These are phyloP conservation scores for Haplographium delicatum DNA, from an alignment of 495 filamentous ascomycete genomes.

Conservation along the genomic window DNA sequence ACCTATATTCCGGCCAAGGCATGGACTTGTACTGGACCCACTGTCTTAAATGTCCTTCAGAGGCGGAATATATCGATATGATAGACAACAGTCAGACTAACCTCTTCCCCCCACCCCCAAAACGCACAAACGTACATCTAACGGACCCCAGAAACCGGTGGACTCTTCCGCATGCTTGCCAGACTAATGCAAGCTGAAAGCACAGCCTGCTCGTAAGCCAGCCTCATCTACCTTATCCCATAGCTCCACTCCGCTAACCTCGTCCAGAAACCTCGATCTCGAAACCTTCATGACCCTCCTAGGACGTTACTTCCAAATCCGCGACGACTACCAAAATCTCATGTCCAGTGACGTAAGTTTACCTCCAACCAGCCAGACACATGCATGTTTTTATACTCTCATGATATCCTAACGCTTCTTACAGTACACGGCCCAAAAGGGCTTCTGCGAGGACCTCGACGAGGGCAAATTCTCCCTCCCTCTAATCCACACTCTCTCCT, in stretches of 20 bases:
- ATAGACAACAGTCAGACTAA: slow-evolving; percentile 20
- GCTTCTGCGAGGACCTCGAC: slow-evolving; percentile 35
- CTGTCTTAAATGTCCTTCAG: slow-evolving; percentile 24
- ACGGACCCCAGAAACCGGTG: slow-evolving; percentile 29
- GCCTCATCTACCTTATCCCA: too few species aligned
- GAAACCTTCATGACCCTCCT: slow-evolving; percentile 21
- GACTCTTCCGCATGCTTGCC: slow-evolving; percentile 31
- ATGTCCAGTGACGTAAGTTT: neutral
- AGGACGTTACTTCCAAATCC: slow-evolving; percentile 32
- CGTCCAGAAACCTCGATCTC: slow-evolving; percentile 13
- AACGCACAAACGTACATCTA: neutral
- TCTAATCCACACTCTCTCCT: slow-evolving; percentile 30
- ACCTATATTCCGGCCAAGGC: slow-evolving; percentile 33
- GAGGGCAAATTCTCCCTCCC: slow-evolving; percentile 36
- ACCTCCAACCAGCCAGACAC: too few species aligned
- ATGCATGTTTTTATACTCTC: too few species aligned
- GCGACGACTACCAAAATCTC: slow-evolving; percentile 37
- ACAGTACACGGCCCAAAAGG: slow-evolving; percentile 31
- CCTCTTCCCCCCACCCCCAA: neutral
- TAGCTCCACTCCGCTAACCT: too few species aligned
- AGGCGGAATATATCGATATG: slow-evolving; percentile 33
- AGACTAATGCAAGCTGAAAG: slow-evolving; percentile 23
- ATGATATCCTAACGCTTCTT: neutral
- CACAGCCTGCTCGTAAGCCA: neutral
- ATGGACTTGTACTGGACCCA: slow-evolving; percentile 35